Base-by-base conservation (phyloP, 148 eudicot genomes). In the Nepenthes mirabilis region DNA sequence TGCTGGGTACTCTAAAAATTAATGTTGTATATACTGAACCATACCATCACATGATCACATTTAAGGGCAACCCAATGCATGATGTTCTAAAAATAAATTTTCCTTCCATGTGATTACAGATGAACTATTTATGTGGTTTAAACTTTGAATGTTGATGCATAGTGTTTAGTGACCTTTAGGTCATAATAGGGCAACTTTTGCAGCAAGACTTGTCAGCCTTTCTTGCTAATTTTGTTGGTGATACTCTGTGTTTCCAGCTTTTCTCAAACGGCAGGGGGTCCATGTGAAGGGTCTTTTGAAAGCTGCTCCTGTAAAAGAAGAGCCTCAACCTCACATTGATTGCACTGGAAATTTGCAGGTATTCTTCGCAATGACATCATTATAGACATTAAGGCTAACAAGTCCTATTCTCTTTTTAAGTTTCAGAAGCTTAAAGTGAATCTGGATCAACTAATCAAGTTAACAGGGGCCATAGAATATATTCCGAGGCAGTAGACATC, bases 341-440 rank as follows among this genome's bases (percentile, higher is more conserved):
- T 89, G 97, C 82, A 89, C 99, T 2, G 99, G 99, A 58, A 79
- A 86, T 81, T 75, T 94, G 70, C 91, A 89, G 99, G 99, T 94
- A 65, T 52, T 34, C 9, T 33, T 56, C 2, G 3, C 12, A 49
- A n/a, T 49, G 52, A 23, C 23, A 23, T 23, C 0, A 11, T 49
- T 49, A 49, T 49, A 49, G 12, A 45, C 23, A 23, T 23, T 40
- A 40, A 8, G 45, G 45, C 8, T 40, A 40, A 40, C 45, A 40
- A 40, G 45, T 40, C 8, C 45, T 40, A 40, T 3, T 40, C 8
- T 40, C 8, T 40, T 40, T 40, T 36, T 1, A 47, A 32, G 12
- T 52, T 2, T 34, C 13, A 33, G 32, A 2, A 37, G 54, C 23
- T 13, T 52, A 32, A 14, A 52, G 2, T 52, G 55, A 2, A 50